Evolutionary conservation across 140 eudicot species (phyloP).

Genomic region (Senecio squalidus): DNA sequence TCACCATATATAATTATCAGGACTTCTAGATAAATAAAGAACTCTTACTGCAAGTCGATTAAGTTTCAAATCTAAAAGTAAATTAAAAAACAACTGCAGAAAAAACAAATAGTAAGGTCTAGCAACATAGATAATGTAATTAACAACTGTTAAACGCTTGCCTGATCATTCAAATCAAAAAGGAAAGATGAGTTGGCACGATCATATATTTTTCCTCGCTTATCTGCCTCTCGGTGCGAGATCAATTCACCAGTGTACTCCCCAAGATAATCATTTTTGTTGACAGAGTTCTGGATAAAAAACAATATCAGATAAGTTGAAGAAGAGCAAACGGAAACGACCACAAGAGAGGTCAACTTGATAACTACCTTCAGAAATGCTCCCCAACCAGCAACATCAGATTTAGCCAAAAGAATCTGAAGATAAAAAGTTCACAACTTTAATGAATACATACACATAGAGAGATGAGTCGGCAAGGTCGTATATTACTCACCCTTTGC

Average conservation of each 20-base stretch:
- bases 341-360: neutral
- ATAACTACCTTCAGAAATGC: constrained; percentile 83
- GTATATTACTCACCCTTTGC: constrained; percentile 61
- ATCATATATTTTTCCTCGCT: constrained; percentile 94
- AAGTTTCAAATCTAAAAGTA: neutral
- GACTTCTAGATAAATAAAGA: neutral
- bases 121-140: too few relatives aligned
- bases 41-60: constrained; percentile 2
- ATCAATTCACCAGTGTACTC: constrained; percentile 98
- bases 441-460: neutral
- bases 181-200: constrained; percentile 89
- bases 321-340: constrained; percentile 8
- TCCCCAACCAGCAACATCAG: constrained; percentile 99
- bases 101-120: neutral
- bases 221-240: constrained; percentile 97
- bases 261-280: constrained; percentile 95
- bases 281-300: constrained; percentile 61
- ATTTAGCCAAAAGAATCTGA: constrained; percentile 82
- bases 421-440: constrained; percentile 8
- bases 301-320: neutral
- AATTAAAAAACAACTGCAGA: neutral
- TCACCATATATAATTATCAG: neutral
- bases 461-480: neutral
- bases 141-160: too few relatives aligned
- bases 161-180: constrained; percentile 94